Percentiles rank a stretch among this genome's conserved stretches.
Conservation (phyloP, 768 basidiomycete species). For the Paxillus involutus region DNA sequence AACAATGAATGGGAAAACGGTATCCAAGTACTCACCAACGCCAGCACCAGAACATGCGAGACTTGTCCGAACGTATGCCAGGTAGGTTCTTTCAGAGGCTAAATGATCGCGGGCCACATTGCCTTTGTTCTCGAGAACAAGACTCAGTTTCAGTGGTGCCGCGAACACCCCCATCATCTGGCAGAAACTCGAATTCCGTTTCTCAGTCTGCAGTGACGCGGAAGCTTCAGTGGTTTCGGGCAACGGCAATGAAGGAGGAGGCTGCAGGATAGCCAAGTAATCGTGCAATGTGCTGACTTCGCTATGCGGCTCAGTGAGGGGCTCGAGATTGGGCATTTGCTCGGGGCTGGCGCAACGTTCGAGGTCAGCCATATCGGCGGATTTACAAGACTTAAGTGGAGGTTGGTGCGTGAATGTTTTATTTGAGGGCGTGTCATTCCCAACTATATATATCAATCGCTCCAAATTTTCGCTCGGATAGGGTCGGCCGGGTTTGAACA, state of each 20-base stretch:
- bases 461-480: not conserved
- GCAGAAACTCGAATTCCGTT: not conserved
- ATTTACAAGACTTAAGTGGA: not conserved
- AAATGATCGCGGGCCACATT: slow-evolving; percentile 66
- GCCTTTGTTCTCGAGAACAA: slow-evolving; percentile 55
- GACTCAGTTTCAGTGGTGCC: slow-evolving; percentile 18
- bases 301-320: slow-evolving; percentile 12
- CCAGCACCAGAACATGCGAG: slow-evolving; percentile 58
- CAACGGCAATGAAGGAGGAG: not conserved
- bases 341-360: slow-evolving; percentile 8
- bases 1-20: too few species aligned
- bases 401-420: not conserved
- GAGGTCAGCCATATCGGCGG: slow-evolving; percentile 12
- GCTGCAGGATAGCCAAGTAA: not conserved
- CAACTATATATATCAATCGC: not conserved
- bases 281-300: slow-evolving; percentile 8
- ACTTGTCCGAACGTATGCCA: slow-evolving; percentile 66
- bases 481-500: too few species aligned
- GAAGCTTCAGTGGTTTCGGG: not conserved
- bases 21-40: slow-evolving; percentile 45
- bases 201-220: not conserved
- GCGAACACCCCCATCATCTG: slow-evolving; percentile 2
- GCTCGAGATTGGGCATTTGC: slow-evolving; percentile 22
- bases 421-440: not conserved
- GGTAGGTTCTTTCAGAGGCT: slow-evolving; percentile 61